A percentile compares a stretch with the other conserved stretches of the same genome.
Conservation (phyloP, 257 asterid genomes). For the Euphrasia confusa region DNA sequence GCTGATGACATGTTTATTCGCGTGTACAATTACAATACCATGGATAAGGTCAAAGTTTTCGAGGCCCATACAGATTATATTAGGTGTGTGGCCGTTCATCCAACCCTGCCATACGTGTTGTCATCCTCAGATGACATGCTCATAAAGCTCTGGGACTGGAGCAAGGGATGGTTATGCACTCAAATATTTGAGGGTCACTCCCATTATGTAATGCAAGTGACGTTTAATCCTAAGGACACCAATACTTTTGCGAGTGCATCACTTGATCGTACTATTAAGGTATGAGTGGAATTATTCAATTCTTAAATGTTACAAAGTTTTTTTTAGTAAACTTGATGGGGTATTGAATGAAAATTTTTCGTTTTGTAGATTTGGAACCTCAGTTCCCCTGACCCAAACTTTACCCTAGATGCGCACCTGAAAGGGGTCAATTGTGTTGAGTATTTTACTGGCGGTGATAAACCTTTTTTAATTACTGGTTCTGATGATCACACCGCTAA, state of each 20-base stretch:
- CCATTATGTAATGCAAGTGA: constrained; percentile 99
- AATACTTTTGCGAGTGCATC: constrained; percentile 99
- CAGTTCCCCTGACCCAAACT: constrained; percentile 98
- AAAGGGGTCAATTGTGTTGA: constrained; percentile 99
- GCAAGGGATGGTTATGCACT: constrained; percentile 94
- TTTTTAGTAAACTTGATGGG: neutral
- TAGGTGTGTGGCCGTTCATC: constrained; percentile 98
- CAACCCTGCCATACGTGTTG: constrained; percentile 87
- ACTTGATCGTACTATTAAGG: constrained; percentile 96
- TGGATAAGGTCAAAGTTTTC: constrained; percentile 95
- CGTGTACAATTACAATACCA: constrained; percentile 91
- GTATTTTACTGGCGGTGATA: constrained; percentile 96
- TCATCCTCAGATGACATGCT: constrained; percentile 99
- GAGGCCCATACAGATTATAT: constrained; percentile 98
- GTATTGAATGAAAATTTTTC: constrained; percentile 24
- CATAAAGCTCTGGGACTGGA: constrained; percentile 99
- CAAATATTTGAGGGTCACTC: constrained; percentile 99
- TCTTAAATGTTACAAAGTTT: neutral
- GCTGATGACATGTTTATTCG: constrained; percentile 98
- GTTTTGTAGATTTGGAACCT: constrained; percentile 89
- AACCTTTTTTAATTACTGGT: constrained; percentile 89
- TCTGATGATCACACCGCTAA: constrained; percentile 99
- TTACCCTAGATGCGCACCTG: constrained; percentile 91
- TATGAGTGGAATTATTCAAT: constrained; percentile 19
- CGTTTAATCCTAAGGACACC: constrained; percentile 96